Evolutionary conservation across 108 stramenopile genomes (phyloP), one percentile per base, ranked within the genome.

Genomic region (Skeletonema potamos): DNA sequence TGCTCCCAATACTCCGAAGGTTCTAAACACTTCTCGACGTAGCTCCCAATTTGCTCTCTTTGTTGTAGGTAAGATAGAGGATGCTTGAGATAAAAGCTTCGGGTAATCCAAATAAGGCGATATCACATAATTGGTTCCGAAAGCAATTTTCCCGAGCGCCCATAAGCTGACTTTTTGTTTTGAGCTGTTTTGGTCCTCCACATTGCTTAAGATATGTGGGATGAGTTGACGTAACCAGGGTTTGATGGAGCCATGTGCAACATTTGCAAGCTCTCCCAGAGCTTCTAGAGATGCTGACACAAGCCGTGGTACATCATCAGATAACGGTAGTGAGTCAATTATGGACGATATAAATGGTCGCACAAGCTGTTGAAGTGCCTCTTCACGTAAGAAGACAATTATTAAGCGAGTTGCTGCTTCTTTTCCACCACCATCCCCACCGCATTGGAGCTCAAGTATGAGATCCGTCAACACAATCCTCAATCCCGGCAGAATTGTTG

Each of bases 1-100:
- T 8, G 99, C 98, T 55, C 99, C 99, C 13, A 99, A 75, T 18
- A 93, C 84, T 20, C 99, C 99, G 33, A 98, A 82, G 3, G 94
- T 92, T 9, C 97, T 77, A 61, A 99, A 87, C 4, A 94, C 95
- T 77, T 98, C 98, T 70, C 94, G 76, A 8, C 97, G 81, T 9
- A 99, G 84, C 2, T 85, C 70, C 97, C 97, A 97, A 15, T 94
- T 91, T 4, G 87, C 85, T 58, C 84, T 66, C 12, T 87, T 93
- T 24, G 91, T 92, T 54, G 87, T 88, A 7, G 91, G 89, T 22
- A 96, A 58, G 24, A 96, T 83, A 29, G 85, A 90, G 8, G 96
- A 85, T 33, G 89, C 89, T 68, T 85, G 85, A 33, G 93, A 77
- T 51, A 98, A 70, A 11, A 98, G 86, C 24, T 84, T 80, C 1